Evolutionary conservation across 2,329 filamentous ascomycete species (phyloP), one percentile per base, ranked within the genome.

Genomic region (Cytospora piceae): DNA sequence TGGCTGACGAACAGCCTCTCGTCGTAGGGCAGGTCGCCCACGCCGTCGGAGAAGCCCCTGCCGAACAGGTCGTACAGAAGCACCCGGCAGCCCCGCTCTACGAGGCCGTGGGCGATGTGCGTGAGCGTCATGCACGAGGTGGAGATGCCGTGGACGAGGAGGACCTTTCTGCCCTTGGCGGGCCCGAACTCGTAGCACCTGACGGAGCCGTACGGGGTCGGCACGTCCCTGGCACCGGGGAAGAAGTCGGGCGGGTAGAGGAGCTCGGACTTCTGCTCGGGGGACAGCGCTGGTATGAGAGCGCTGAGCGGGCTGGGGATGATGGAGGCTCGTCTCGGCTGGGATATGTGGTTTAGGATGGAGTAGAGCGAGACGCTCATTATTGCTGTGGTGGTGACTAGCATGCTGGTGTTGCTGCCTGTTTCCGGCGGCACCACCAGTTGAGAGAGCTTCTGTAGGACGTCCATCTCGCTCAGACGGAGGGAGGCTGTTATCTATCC

Each of bases 51-150:
- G 73, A 91, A 95, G 11, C 93, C 93, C 70, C 93, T 83, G 27
- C 91, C 92, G 69, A 89, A 92, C 58, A 92, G 81, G 74, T 93
- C 90, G 73, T 94, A 93, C 1, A 94, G 78, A 85, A 96, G 89
- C 2, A 96, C 92, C 67, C 92, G 83, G 74, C 85, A 93, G 0
- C 91, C 70, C 9, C 61, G 55, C 8, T 79, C 78, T 0, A 85
- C 90, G 60, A 96, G 81, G 61, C 82, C 84, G 73, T 87, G 81
- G 17, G 90, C 90, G 42, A 95, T 74, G 52, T 85, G 82, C 2
- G 87, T 87, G 22, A 94, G 78, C 0, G 90, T 84, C 57, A 94
- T 80, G 68, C 87, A 88, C 0, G 93, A 92, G 7, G 92, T 95
- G 58, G 87, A 91, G 72, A 95, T 94, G 6, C 93, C 93, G 75